Evolutionary conservation across 225 moss, liverwort and hornwort genomes (phyloP), one percentile per base, ranked within the genome.

Genomic region (Physcomitrellopsis africana): DNA sequence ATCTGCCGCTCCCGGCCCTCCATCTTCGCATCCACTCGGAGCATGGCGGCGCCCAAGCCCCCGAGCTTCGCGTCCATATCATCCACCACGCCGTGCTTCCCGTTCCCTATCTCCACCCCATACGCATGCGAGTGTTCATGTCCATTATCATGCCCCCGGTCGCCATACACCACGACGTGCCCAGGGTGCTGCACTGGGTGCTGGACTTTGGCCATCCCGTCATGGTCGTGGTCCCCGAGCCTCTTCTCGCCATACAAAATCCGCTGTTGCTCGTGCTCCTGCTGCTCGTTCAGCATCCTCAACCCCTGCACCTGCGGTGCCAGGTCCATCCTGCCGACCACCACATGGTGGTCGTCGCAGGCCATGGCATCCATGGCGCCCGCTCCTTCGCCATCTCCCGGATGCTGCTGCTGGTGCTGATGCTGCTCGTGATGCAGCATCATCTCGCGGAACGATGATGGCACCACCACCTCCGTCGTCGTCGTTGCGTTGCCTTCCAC

Each of bases 321-420:
- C 32, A 37, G 32, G 32, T 37, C 32, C 32, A 37, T 37, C 32
- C 32, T 37, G 32, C 32, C 32, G 14, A 75, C 75, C 65, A 75
- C 75, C 41, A 75, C 75, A n/a, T 75, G 75, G 54, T 75, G 75
- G 52, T 75, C 75, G 16, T 75, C 75, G 11, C 53, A 54, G 53
- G 53, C 15, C 16, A 18, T 18, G 16, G 12, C 32, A 37, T 37
- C 32, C 32, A 37, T 37, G 3, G 2, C 32, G 32, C 32, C 32
- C 32, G 32, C 32, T 37, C 32, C 32, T 37, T 37, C 32, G 32
- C 32, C 32, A 37, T 37, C 32, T 37, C 32, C 32, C 32, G 32
- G 32, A 37, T 37, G 32, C 32, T 37, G 32, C 4, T 37, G 32
- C 32, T 37, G 29, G 29, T 29, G 32, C 32, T 37, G 32, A 37